These are phyloP conservation scores for Trametes coccinea DNA, from an alignment of 768 basidiomycete species.

Conservation along the genomic window DNA sequence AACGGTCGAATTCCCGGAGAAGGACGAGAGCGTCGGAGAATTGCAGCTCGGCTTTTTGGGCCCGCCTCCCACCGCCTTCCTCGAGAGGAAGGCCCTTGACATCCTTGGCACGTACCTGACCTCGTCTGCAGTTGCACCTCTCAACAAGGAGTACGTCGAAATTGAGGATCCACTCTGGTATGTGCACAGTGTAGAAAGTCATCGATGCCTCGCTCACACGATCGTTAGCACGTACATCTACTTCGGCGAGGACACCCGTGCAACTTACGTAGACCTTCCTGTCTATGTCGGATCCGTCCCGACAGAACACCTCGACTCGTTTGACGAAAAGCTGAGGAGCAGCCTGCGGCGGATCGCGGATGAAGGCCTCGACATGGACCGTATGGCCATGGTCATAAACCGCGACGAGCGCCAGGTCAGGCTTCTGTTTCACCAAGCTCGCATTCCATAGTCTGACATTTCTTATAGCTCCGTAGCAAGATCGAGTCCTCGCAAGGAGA, in stretches of 20 bases:
- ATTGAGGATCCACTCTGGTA: constrained; percentile 88
- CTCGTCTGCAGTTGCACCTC: constrained; percentile 75
- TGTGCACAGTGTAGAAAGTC: constrained; percentile 21
- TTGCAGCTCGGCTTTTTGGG: constrained; percentile 76
- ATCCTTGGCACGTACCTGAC: constrained; percentile 87
- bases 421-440: neutral
- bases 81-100: constrained; percentile 83
- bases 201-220: constrained; percentile 4
- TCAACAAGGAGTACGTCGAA: constrained; percentile 92
- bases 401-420: constrained; percentile 84
- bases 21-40: constrained; percentile 94
- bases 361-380: constrained; percentile 84
- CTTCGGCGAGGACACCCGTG: constrained; percentile 75
- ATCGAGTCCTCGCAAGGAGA: constrained; percentile 84
- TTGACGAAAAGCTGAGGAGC: constrained; percentile 64
- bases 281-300: constrained; percentile 86
- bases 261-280: constrained; percentile 69
- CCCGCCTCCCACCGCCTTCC: constrained; percentile 66
- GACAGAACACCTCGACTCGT: constrained; percentile 69
- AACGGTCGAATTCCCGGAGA: constrained; percentile 90
- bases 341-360: constrained; percentile 69
- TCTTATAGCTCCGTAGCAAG: constrained; percentile 69
- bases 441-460: neutral
- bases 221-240: constrained; percentile 74
- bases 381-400: constrained; percentile 85